phyloP scores from a whole-genome alignment of 2,329 filamentous ascomycete genomes.

The Aspergillus arachidicola region DNA sequence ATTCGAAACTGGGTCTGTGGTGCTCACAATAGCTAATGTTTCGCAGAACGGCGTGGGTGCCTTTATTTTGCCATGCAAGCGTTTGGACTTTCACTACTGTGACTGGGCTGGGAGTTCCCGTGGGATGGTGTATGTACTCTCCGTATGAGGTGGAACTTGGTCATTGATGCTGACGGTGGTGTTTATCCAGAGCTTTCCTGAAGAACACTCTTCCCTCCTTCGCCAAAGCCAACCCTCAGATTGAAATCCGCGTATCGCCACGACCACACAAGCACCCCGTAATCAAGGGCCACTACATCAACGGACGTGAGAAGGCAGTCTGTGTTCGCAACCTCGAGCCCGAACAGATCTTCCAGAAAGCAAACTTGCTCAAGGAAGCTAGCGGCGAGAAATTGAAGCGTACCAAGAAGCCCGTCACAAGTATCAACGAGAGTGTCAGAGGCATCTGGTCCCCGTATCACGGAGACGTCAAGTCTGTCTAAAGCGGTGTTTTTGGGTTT shows the following conservation, averaged over 20 bases:
- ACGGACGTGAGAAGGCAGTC: conserved; percentile 80
- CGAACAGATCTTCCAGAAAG: conserved; percentile 80
- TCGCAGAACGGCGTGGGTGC: conserved; percentile 89
- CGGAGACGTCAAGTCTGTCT: conserved; percentile 56
- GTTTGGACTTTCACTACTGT: conserved; percentile 94
- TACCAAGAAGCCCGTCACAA: conserved; percentile 61
- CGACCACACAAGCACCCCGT: conserved; percentile 88
- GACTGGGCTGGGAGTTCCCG: conserved; percentile 91
- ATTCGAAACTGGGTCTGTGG: not conserved
- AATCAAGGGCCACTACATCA: conserved; percentile 88
- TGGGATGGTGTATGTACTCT: conserved; percentile 79
- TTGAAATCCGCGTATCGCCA: conserved; percentile 90
- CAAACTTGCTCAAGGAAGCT: conserved; percentile 49
- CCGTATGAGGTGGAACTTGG: not conserved
- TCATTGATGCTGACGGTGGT: not conserved
- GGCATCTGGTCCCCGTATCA: conserved; percentile 68
- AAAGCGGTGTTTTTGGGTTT: conserved; percentile 24
- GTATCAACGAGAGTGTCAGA: conserved; percentile 65
- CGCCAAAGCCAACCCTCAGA: conserved; percentile 76
- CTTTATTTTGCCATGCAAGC: conserved; percentile 97
- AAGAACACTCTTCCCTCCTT: conserved; percentile 75
- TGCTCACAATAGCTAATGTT: conserved; percentile 6
- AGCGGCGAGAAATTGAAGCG: conserved; percentile 54
- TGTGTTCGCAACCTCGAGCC: conserved; percentile 86
- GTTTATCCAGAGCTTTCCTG: conserved; percentile 70